These are phyloP conservation scores for Amanita thiersii DNA, from an alignment of 768 basidiomycete genomes.

Conservation along the genomic window DNA sequence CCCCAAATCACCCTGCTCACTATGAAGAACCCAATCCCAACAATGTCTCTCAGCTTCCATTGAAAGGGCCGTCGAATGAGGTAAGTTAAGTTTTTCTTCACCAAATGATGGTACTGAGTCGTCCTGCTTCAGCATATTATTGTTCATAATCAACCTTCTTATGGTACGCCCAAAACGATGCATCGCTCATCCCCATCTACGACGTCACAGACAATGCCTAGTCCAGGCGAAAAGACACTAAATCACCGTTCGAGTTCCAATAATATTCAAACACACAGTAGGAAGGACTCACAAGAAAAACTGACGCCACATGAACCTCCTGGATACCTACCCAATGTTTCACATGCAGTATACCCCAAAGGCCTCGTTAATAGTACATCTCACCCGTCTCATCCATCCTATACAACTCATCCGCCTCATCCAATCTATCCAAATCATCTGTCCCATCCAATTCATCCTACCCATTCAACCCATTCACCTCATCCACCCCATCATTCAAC, in stretches of 20 bases:
- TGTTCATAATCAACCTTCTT: neutral
- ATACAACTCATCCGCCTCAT: no score
- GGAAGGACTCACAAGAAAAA: neutral
- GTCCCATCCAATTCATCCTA: no score
- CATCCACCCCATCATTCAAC: neutral
- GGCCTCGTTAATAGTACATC: no score
- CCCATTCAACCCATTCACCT: neutral
- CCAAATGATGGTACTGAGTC: neutral
- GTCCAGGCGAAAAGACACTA: constrained; percentile 1
- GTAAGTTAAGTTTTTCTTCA: no score
- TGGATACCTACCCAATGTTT: constrained; percentile 5
- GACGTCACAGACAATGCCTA: constrained; percentile 1
- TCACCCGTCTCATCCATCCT: no score
- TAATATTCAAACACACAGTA: neutral
- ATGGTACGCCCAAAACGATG: constrained; percentile 2
- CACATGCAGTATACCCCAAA: no score
- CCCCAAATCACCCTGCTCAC: no score
- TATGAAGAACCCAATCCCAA: no score
- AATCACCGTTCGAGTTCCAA: constrained; percentile 1
- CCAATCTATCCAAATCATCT: no score
- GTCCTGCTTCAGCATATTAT: neutral
- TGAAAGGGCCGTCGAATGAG: no score
- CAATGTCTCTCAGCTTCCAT: no score
- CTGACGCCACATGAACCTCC: neutral
- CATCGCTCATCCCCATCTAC: constrained; percentile 3